Evolutionary conservation across 805 yeast genomes (phyloP).

Genomic region (Saccharomycopsis fodiens): DNA sequence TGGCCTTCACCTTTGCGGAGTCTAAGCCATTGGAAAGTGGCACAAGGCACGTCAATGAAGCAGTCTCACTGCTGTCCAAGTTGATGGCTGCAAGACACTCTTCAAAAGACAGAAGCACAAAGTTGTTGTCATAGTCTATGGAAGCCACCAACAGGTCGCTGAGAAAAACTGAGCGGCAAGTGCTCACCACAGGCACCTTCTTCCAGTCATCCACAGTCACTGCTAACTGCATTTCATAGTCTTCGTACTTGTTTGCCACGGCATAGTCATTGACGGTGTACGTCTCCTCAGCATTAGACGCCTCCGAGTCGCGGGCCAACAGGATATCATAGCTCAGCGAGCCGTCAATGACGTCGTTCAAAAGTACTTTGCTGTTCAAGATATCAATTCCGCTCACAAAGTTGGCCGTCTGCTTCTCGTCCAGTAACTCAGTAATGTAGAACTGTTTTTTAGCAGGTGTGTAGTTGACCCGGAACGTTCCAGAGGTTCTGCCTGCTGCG

Average conservation of each 20-base stretch:
- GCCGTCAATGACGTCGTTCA: conserved; percentile 16
- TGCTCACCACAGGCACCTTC: not conserved
- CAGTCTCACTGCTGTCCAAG: conserved; percentile 22
- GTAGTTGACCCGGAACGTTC: conserved; percentile 14
- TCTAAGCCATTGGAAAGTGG: too few species aligned
- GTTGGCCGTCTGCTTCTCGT: conserved; percentile 3
- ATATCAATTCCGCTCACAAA: conserved; percentile 4
- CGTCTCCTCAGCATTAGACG: not conserved
- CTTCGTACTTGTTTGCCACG: conserved; percentile 19
- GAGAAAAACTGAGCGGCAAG: not conserved
- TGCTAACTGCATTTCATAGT: conserved; percentile 28
- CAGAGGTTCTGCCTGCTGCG: conserved; percentile 13
- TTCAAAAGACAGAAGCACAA: not conserved
- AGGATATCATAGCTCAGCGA: conserved; percentile 8
- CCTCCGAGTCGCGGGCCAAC: conserved; percentile 1
- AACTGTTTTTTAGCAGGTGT: conserved; percentile 13
- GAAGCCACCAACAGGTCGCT: not conserved
- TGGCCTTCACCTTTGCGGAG: too few species aligned
- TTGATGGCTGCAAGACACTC: conserved; percentile 16
- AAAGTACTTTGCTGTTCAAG: conserved; percentile 1
- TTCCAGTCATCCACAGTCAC: not conserved
- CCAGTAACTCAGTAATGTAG: conserved; percentile 7
- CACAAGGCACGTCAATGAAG: not conserved
- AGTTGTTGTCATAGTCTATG: not conserved
- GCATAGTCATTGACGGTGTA: conserved; percentile 20